Evolutionary conservation across 108 stramenopile genomes (phyloP).

Genomic region (Fragilaria crotonensis): DNA sequence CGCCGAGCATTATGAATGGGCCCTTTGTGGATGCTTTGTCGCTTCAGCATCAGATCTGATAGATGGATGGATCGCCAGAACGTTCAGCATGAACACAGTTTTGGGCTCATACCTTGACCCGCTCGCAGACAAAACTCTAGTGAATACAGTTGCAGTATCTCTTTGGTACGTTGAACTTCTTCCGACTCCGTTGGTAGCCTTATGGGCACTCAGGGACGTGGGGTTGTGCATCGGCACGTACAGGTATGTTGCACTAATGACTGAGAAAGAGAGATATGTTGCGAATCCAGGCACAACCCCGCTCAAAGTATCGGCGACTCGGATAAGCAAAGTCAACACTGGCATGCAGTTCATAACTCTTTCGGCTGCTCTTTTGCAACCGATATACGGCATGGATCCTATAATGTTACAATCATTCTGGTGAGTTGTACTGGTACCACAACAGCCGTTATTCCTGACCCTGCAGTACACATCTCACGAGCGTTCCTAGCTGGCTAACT

Average conservation of each 20-base stretch:
- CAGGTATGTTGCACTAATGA: slow-evolving; percentile 6
- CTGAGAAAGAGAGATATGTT: slow-evolving; percentile 23
- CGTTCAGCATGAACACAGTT: slow-evolving; percentile 49
- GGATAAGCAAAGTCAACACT: slow-evolving; percentile 73
- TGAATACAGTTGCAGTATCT: slow-evolving; percentile 35
- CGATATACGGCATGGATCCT: slow-evolving; percentile 4
- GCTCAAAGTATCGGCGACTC: slow-evolving; percentile 59
- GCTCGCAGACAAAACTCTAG: slow-evolving; percentile 73
- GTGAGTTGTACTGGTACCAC: too few species aligned
- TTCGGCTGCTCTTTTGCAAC: slow-evolving; percentile 12
- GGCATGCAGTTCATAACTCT: slow-evolving; percentile 66
- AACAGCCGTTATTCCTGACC: too few species aligned
- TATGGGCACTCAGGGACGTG: slow-evolving; percentile 65
- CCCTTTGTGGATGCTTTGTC: slow-evolving; percentile 33
- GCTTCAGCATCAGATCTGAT: slow-evolving; percentile 63
- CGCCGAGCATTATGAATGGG: slow-evolving; percentile 33
- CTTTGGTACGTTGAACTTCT: slow-evolving; percentile 56
- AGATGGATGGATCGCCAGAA: slow-evolving; percentile 82
- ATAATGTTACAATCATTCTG: slow-evolving; percentile 1
- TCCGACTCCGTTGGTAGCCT: slow-evolving; percentile 47
- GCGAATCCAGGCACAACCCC: slow-evolving; percentile 50
- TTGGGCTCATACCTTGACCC: slow-evolving; percentile 84
- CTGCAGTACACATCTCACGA: too few species aligned
- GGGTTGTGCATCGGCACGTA: slow-evolving; percentile 30
- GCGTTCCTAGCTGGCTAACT: slow-evolving; percentile 32